Conservation (phyloP, 2,329 filamentous ascomycete genomes). For the Trichoderma citrinoviride region DNA sequence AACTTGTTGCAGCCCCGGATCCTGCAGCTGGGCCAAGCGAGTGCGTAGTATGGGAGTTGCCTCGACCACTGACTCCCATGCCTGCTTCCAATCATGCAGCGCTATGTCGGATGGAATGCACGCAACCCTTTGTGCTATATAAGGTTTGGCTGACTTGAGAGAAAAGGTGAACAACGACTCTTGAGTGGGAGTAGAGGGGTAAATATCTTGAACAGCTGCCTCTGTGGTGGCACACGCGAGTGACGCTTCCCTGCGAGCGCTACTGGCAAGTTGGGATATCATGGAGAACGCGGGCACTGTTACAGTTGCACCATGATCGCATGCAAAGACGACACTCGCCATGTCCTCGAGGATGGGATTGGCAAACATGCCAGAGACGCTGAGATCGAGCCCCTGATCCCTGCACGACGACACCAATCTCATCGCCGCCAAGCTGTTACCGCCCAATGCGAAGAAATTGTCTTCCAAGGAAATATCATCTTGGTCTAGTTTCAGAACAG, state of each 20-base stretch:
- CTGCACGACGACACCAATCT: conserved; percentile 33
- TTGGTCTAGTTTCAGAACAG: not conserved
- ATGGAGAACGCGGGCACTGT: not conserved
- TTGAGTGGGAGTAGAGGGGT: conserved; percentile 33
- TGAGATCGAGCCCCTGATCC: not conserved
- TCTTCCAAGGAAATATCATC: conserved; percentile 31
- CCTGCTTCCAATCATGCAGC: conserved; percentile 28
- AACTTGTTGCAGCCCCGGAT: conserved; percentile 16
- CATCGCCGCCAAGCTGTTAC: conserved; percentile 48
- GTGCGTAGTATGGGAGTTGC: conserved; percentile 36
- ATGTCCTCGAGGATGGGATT: conserved; percentile 15
- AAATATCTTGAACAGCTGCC: conserved; percentile 37
- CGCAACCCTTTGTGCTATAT: conserved; percentile 32
- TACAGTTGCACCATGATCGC: not conserved
- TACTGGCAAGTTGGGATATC: not conserved
- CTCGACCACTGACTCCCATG: conserved; percentile 32
- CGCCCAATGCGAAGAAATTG: conserved; percentile 43
- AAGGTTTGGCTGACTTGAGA: conserved; percentile 32
- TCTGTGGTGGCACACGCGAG: not conserved
- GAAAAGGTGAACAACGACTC: conserved; percentile 39
- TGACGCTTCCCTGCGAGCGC: not conserved
- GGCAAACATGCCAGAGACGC: conserved; percentile 6
- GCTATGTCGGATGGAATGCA: conserved; percentile 26
- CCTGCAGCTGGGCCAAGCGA: conserved; percentile 30
- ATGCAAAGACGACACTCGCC: not conserved